phyloP scores from a whole-genome alignment of 495 filamentous ascomycete species.

The Aspergillus ellipticus region DNA sequence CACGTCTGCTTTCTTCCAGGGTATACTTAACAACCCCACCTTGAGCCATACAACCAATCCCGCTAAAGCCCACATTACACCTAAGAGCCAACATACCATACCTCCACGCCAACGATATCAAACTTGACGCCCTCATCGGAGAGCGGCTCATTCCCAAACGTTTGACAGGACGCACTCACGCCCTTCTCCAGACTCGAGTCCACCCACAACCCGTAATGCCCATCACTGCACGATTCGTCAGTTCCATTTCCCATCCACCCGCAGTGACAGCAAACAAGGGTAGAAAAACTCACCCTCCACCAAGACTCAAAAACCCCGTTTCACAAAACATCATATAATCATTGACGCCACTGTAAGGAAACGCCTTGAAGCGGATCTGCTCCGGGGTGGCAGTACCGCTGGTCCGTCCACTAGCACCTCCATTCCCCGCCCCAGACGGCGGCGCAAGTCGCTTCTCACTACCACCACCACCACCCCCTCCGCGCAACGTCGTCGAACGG shows the following conservation, averaged over 20 bases:
- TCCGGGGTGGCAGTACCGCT: constrained; percentile 52
- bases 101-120: constrained; percentile 83
- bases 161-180: constrained; percentile 74
- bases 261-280: background rate
- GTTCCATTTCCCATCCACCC: constrained; percentile 6
- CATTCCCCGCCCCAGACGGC: constrained; percentile 26
- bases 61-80: too few species aligned
- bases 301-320: constrained; percentile 75
- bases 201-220: constrained; percentile 89
- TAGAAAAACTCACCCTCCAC: constrained; percentile 61
- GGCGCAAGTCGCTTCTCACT: constrained; percentile 23
- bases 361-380: constrained; percentile 89
- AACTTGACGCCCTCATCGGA: constrained; percentile 94
- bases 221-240: constrained; percentile 53
- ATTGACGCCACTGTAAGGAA: constrained; percentile 92
- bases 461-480: constrained; percentile 24
- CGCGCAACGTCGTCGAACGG: constrained; percentile 64
- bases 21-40: background rate
- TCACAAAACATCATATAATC: constrained; percentile 97
- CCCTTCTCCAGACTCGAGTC: constrained; percentile 85
- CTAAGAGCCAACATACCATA: constrained; percentile 71
- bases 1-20: too few species aligned
- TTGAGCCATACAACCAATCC: background rate
- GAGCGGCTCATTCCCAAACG: constrained; percentile 94
- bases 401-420: constrained; percentile 7